A percentile compares a stretch with the other conserved stretches of the same genome.
Evolutionary conservation across 2,329 filamentous ascomycete species (phyloP).

Genomic region (Alternaria metachromatica): DNA sequence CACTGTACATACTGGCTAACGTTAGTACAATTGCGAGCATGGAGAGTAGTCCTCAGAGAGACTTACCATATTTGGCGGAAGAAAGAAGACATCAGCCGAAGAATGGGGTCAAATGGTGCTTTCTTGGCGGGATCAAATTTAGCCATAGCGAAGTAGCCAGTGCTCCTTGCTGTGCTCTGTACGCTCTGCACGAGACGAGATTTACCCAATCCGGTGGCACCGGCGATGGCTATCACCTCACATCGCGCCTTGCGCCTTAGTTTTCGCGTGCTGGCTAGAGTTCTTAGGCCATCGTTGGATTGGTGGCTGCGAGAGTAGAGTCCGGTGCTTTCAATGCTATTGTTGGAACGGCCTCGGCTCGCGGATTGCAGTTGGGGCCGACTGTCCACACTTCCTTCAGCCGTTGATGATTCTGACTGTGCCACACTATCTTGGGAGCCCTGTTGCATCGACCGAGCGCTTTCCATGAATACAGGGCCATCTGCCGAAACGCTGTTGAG

Average conservation of each 20-base stretch:
- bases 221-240: constrained; percentile 65
- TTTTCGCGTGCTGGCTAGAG: constrained; percentile 46
- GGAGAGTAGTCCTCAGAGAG: not conserved
- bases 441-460: constrained; percentile 32
- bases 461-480: constrained; percentile 34
- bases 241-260: constrained; percentile 62
- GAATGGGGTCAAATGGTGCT: constrained; percentile 67
- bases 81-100: constrained; percentile 66
- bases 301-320: constrained; percentile 35
- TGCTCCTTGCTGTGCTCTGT: constrained; percentile 62
- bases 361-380: constrained; percentile 28
- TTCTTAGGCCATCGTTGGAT: constrained; percentile 35
- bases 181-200: constrained; percentile 65
- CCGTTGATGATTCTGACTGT: constrained; percentile 32
- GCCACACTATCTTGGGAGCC: constrained; percentile 38
- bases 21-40: not conserved
- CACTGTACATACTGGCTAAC: not conserved
- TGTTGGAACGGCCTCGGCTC: constrained; percentile 35
- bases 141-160: constrained; percentile 66
- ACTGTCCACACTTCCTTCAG: constrained; percentile 29
- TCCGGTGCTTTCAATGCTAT: constrained; percentile 39
- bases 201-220: constrained; percentile 65
- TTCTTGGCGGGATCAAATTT: constrained; percentile 66
- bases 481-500: constrained; percentile 43
- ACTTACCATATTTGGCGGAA: constrained; percentile 64